Percentiles rank a stretch among this genome's conserved stretches.
phyloP scores from a whole-genome alignment of 257 asterid genomes.

The Solanum neorickii region DNA sequence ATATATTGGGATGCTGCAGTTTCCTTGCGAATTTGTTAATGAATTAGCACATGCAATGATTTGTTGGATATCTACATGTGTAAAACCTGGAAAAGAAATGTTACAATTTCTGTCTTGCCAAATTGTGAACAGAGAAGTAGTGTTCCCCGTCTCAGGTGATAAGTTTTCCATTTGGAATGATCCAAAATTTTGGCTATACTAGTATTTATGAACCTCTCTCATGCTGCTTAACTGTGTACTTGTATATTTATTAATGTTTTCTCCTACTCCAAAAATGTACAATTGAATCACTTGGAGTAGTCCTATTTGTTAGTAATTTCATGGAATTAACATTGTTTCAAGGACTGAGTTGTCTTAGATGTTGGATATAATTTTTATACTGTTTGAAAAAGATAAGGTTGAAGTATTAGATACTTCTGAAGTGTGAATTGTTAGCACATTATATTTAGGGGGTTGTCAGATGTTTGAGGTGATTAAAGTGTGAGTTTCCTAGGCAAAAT shows the following conservation, averaged over 20 bases:
- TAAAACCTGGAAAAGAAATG: neutral
- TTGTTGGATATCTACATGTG: neutral
- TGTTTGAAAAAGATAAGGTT: neutral
- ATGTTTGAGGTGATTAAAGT: neutral
- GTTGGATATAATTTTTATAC: neutral
- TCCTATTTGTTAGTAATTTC: neutral
- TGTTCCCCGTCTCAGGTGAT: neutral
- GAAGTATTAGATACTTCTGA: neutral
- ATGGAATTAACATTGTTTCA: too few species aligned
- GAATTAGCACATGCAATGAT: neutral
- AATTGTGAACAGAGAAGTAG: neutral
- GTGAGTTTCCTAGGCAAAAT: neutral
- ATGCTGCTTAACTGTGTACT: neutral
- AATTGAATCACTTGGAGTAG: neutral
- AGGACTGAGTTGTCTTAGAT: neutral
- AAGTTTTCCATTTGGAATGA: neutral
- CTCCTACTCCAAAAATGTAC: neutral
- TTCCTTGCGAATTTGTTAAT: neutral
- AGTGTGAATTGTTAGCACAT: neutral
- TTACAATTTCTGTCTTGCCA: neutral
- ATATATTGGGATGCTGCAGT: neutral
- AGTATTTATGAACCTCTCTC: neutral
- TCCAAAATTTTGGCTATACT: neutral
- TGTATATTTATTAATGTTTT: neutral
- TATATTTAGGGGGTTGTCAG: neutral